Base-by-base conservation (phyloP, 1,284 basidiomycete genomes). In the Microbotryomycetes sp. region DNA sequence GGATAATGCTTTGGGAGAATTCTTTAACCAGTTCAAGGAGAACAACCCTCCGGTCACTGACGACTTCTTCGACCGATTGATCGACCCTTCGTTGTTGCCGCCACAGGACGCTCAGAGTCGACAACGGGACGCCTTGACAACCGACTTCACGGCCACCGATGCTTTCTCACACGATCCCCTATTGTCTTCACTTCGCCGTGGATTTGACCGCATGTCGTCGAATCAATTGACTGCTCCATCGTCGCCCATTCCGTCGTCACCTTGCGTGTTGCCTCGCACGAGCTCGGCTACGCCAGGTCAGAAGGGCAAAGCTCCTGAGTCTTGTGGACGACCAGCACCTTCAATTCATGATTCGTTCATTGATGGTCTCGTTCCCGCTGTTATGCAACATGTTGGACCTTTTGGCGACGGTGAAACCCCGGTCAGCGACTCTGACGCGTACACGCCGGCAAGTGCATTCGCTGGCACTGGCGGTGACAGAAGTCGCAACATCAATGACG, bases 221-320 rank as follows among this genome's bases (percentile, higher is more conserved):
- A 69, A 64, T 54, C 60, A 62, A n/a, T 57, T 69, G 29, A 69
- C 67, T n/a, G 67, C 67, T 0, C 67, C 65, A 12, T 67, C 65
- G 1, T 64, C 62, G 7, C 67, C 67, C 2, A 55, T 61, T 1
- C 53, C 65, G 3, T 69, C 65, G 26, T 62, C 60, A n/a, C 67
- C 67, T 0, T 69, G 67, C 51, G 56, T 69, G 29, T 60, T 64
- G 30, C 67, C 67, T 14, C 60, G 67, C 14, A 69, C 67, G 7
- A 64, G 65, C 45, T 59, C 62, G 2, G 67, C 62, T 3, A 64
- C 65, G 23, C 67, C 67, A 1, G 67, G 67, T 5, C 58, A 59
- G 31, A 69, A 69, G 46, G 62, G 65, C 56, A 69, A 69, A 31
- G 65, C 60, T 0, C 65, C 67, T 3, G 50, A 50, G 45, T 60